Base-by-base conservation (phyloP, 2,329 filamentous ascomycete species). In the Herpotrichia juniperi region DNA sequence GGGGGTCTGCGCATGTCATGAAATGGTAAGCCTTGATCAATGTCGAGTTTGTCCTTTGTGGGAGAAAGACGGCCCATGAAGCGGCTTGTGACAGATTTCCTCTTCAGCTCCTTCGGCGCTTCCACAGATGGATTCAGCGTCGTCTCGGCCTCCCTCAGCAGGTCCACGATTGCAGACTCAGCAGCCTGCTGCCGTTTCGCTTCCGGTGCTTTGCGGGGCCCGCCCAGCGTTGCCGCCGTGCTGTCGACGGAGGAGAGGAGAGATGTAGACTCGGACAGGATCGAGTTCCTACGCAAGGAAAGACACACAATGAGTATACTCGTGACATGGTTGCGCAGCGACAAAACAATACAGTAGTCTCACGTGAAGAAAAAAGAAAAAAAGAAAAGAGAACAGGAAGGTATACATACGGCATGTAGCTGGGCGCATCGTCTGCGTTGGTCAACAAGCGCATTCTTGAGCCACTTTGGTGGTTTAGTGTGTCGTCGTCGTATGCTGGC, bases 401-500 rank as follows among this genome's bases (percentile, higher is more conserved):
- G 68, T 68, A 51, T 71, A 79, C 72, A 75, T 72, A 74, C 76
- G 71, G 67, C 63, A 72, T 69, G 62, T 77, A 76, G 59, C 68
- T 68, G 47, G 65, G 64, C 56, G 64, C 66, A 42, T 78, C 75
- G 47, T 80, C 77, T 34, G 64, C 69, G 57, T 75, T 75, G 57
- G 78, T 79, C 71, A 81, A 73, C 65, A 81, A 70, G 53, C 79
- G 77, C 78, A 81, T 80, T 40, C 76, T 78, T 49, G 77, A 72
- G 50, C 75, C 75, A 64, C 74, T 70, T 61, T 73, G 73, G 50
- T 68, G 61, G 28, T 64, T 67, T 26, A 69, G 66, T 16, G 68
- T 63, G 42, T 61, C 64, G 44, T 74, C 70, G 40, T 74, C 70
- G 37, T 80, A 81, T 61, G 74, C 70, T 55, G 78, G 78, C 42